Evolutionary conservation across 2,329 filamentous ascomycete genomes (phyloP).

Genomic region (Colletotrichum lini): DNA sequence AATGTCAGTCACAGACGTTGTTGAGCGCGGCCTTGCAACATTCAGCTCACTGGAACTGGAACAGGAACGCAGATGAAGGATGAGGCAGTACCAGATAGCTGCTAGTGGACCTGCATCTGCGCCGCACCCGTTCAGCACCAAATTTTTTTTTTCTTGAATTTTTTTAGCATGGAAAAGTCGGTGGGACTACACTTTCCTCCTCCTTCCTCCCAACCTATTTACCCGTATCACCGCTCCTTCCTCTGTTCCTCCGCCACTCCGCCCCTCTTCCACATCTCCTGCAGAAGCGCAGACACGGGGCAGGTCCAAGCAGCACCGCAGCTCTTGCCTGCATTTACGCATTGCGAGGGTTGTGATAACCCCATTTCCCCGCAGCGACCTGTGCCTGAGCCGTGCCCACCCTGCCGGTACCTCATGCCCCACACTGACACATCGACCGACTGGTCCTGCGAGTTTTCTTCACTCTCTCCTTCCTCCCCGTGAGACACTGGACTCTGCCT

Average conservation of each 20-base stretch:
- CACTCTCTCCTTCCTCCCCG: constrained; percentile 3
- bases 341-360: background rate
- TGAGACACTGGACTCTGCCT: background rate
- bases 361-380: constrained; percentile 27
- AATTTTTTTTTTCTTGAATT: too few species aligned
- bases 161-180: background rate
- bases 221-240: background rate
- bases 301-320: constrained; percentile 15
- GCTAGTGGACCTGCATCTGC: background rate
- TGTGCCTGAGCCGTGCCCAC: constrained; percentile 27
- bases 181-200: background rate
- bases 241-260: background rate
- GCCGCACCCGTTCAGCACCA: background rate
- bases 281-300: background rate
- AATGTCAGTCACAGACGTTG: background rate
- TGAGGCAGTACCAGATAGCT: background rate
- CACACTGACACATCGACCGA: background rate
- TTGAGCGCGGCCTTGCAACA: background rate
- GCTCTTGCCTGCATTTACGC: background rate
- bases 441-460: constrained; percentile 9
- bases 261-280: background rate
- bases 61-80: background rate
- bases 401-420: background rate
- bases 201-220: background rate
- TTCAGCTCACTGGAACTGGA: background rate